Evolutionary conservation across 1,139 yeast species (phyloP), one percentile per base, ranked within the genome.

Genomic region (Geotrichum macrosporum): DNA sequence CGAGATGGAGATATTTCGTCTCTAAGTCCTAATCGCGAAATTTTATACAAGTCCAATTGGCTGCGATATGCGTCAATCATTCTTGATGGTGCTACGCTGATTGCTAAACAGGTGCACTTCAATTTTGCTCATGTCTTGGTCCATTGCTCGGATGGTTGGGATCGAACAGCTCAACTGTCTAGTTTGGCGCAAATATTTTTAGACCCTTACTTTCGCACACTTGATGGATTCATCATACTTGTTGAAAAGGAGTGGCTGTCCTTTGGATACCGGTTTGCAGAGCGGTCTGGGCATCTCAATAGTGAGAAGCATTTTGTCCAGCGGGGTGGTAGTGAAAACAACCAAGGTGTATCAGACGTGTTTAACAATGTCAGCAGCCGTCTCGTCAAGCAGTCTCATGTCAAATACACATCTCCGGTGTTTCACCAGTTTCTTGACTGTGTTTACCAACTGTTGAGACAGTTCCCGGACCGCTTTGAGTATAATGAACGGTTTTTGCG

Each of bases 111-210:
- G 21, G 76, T 92, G 19, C 87, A 86, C 53, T 77, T 82, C 57
- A 85, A 87, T 61, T 80, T 82, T 52, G 84, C 94, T 12, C 94
- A 89, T 63, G 77, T 92, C 5, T 63, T 92, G 5, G 76, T 94
- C 9, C 98, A 92, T 66, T 92, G 98, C 62, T 88, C 96, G 0
- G 98, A 92, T 68, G 98, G 98, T 0, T 92, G 98, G 98, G 98
- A 92, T 63, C 72, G 98, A 50, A 94, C 98, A 0, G 79, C 96
- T 0, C 97, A 92, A 61, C 77, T 89, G 1, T 77, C 89, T 8
- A 84, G 96, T 3, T 68, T 92, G 51, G 80, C 89, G 36, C 94
- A 92, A 64, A 68, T 94, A 5, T 86, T 95, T 60, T 71, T 89
- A 19, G 98, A 94, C 64, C 97, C 97, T 0, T 87, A 77, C 61